Conservation (phyloP, 345 rosid species). For the Lepidium didymum region DNA sequence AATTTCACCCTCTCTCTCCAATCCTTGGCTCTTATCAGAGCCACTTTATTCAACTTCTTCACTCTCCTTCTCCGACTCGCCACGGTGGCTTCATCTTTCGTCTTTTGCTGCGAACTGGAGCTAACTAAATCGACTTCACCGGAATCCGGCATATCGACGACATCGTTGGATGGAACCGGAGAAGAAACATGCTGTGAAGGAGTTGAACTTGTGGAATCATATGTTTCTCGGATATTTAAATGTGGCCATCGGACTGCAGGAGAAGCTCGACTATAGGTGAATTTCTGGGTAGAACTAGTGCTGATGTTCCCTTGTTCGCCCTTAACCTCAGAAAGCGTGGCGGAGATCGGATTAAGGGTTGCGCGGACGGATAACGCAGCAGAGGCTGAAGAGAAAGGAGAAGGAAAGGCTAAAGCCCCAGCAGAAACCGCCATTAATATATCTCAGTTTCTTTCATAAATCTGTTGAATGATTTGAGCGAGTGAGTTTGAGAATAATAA, state of each 20-base stretch:
- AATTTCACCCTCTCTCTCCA: conserved; percentile 82
- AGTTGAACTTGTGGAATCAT: conserved; percentile 28
- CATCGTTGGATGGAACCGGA: conserved; percentile 14
- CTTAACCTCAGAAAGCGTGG: neutral
- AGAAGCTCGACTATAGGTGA: conserved; percentile 80
- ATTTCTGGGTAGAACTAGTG: conserved; percentile 24
- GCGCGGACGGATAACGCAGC: conserved; percentile 20
- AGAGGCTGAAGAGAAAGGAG: conserved; percentile 1
- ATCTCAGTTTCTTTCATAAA: conserved; percentile 17
- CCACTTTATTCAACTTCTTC: conserved; percentile 81
- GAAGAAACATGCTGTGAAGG: conserved; percentile 32
- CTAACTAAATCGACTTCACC: conserved; percentile 10
- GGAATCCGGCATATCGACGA: conserved; percentile 16
- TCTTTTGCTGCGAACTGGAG: conserved; percentile 16
- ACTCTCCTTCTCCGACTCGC: conserved; percentile 49
- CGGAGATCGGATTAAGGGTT: neutral
- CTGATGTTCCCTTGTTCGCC: conserved; percentile 24
- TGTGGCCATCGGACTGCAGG: conserved; percentile 93
- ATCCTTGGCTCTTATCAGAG: conserved; percentile 75
- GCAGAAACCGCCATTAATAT: conserved; percentile 30
- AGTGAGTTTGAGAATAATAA: neutral
- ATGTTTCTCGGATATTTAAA: conserved; percentile 45
- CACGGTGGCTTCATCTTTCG: conserved; percentile 34
- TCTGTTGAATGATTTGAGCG: neutral
- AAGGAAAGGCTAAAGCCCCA: conserved; percentile 21